Evolutionary conservation across 768 basidiomycete genomes (phyloP), one percentile per base, ranked within the genome.

Genomic region (Agaricus bisporus): DNA sequence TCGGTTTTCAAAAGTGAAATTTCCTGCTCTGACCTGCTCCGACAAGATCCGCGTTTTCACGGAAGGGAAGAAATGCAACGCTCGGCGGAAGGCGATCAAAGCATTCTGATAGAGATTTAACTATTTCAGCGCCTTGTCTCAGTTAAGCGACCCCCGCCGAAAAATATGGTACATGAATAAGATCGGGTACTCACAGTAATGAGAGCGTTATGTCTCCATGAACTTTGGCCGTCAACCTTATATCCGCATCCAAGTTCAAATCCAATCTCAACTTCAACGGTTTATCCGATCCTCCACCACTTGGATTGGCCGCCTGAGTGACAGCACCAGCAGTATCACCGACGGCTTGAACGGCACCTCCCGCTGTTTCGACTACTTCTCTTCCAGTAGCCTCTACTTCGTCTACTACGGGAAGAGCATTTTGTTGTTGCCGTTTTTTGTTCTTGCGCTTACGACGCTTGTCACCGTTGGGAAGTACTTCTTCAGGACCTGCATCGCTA

Each of bases 191-290:
- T 63, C 44, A 63, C 67, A 68, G 54, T 36, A 70, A 60, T 1
- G 67, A 64, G n/a, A 69, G 63, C 0, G 69, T 69, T 7, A 70
- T 55, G 47, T 70, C 68, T 28, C 68, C 69, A 53, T 69, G 64
- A 15, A 69, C 60, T 46, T 64, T 59, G 25, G 69, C 70, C 49
- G 66, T 69, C 54, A 71, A 59, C 47, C 66, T 59, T 35, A 70
- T 64, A 22, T 68, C 66, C 43, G 68, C 67, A 46, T 70, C 66
- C 52, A 71, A 49, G 44, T 71, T 69, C 36, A 71, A 55, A 48
- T 69, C 67, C 47, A 69, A 54, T n/a, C 68, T 53, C 7, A 71
- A 53, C 49, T 67, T 66, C 39, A 54, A 36, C 20, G 63, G 58
- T 18, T 59, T 61, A 29, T 59, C 58, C 2, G 22, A 22, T 22